Evolutionary conservation across 2,329 filamentous ascomycete species (phyloP), one percentile per base, ranked within the genome.

Genomic region (Xylaria digitata): DNA sequence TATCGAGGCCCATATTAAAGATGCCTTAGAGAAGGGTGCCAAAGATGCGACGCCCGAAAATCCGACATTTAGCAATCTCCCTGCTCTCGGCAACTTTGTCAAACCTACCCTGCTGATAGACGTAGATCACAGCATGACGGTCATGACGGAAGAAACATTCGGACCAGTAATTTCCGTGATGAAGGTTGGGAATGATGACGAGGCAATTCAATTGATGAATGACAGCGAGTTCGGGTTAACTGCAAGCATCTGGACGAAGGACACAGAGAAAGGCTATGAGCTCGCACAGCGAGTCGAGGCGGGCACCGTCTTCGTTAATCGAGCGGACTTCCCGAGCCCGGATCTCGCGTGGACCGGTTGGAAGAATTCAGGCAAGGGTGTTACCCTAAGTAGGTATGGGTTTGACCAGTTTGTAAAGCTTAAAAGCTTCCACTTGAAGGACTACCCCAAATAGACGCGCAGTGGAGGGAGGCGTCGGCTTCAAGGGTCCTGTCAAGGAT

Each of bases 211-310:
- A 72, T 82, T 95, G 57, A 97, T 98, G 94, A 97, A 97, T 75
- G 94, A 97, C 78, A 96, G 92, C 81, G 90, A 97, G 71, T 97
- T 97, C 77, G 95, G 95, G 5, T 85, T 98, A 68, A 97, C 95
- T 3, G 95, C 94, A n/a, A 97, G 93, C 75, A 94, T 98, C 75
- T 98, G 95, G 95, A 97, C 94, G 65, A 96, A 96, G 79, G 93
- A 98, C 76, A 88, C 89, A 2, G 84, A 83, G 52, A 90, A 85
- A 76, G 95, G 91, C 17, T 89, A 94, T 73, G 86, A 92, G 77
- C 84, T 98, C 59, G 88, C 91, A 45, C 90, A 96, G 62, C 85
- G 90, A 57, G 89, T 98, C 54, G 94, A 97, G 78, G 94, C 95
- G 52, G 95, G 95, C 48, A 98, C 95, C 1, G 94, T 97, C 55